phyloP scores from a whole-genome alignment of 2,329 filamentous ascomycete genomes.

The Sclerotinia spermophila region DNA sequence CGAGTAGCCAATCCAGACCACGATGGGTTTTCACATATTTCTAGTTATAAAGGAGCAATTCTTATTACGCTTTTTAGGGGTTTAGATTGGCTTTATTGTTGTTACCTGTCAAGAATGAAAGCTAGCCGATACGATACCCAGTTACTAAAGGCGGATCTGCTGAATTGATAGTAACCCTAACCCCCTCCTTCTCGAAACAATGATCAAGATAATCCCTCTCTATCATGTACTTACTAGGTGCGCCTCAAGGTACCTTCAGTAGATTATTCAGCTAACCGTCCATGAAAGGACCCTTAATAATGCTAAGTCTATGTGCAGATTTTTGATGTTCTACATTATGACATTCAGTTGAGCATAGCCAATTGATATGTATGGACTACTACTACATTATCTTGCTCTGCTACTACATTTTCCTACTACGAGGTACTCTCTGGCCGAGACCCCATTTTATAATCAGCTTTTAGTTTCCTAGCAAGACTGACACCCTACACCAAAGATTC shows the following conservation, averaged over 20 bases:
- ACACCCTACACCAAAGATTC: neutral
- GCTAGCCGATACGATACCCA: neutral
- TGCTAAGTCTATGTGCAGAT: neutral
- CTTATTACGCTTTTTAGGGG: neutral
- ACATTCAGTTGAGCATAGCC: neutral
- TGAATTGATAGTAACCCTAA: neutral
- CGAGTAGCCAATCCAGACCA: neutral
- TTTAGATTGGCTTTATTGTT: neutral
- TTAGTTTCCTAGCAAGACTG: neutral
- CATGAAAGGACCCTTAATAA: neutral
- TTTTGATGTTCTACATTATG: neutral
- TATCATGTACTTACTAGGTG: neutral
- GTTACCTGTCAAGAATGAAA: neutral
- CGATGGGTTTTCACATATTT: neutral
- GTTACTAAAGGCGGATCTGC: neutral
- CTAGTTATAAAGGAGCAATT: neutral
- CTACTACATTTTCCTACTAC: neutral
- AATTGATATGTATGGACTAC: neutral
- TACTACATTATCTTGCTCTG: too few species aligned
- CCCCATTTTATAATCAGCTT: neutral
- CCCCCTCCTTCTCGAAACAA: neutral
- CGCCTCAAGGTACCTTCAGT: neutral
- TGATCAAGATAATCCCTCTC: neutral
- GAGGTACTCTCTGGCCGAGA: neutral
- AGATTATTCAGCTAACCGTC: neutral